These are phyloP conservation scores for Calonectria ilicicola DNA, from an alignment of 2,329 filamentous ascomycete genomes.

Conservation along the genomic window DNA sequence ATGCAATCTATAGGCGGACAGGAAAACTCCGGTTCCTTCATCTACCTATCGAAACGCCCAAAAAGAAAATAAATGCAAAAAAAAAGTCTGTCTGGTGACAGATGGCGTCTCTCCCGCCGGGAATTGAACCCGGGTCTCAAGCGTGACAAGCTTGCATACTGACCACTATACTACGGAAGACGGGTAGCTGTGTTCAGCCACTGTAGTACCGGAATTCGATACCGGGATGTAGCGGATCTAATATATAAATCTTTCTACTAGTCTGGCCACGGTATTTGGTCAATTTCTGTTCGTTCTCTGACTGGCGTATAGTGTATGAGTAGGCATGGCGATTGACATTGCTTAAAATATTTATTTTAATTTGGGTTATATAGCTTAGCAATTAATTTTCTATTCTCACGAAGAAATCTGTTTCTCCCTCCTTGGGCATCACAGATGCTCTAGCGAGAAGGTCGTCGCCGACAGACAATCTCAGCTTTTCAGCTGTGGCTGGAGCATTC, in stretches of 20 bases:
- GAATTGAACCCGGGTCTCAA: constrained; percentile 11
- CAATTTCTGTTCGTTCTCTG: too few species aligned
- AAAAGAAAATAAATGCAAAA: background rate
- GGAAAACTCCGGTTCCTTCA: too few species aligned
- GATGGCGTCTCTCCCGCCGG: constrained; percentile 5
- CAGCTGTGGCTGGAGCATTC: background rate
- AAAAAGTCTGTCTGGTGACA: background rate
- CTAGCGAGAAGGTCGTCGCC: background rate
- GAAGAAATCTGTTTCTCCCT: constrained; percentile 8
- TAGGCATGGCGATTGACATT: too few species aligned
- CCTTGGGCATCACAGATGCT: background rate
- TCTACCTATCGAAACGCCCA: too few species aligned
- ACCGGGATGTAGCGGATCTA: fast-evolving
- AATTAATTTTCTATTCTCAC: constrained; percentile 6
- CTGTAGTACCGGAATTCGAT: constrained; percentile 5
- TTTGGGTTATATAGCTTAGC: too few species aligned
- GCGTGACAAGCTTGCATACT: constrained; percentile 11
- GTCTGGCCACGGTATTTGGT: too few species aligned
- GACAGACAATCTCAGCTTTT: constrained; percentile 1
- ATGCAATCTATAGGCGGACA: too few species aligned
- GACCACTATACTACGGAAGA: constrained; percentile 11
- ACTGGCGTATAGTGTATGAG: too few species aligned
- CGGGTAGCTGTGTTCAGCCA: background rate
- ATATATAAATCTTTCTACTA: background rate
- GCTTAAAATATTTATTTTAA: too few species aligned